Base-by-base conservation (phyloP, 2,329 filamentous ascomycete species). In the Tricladium varicosporioides region DNA sequence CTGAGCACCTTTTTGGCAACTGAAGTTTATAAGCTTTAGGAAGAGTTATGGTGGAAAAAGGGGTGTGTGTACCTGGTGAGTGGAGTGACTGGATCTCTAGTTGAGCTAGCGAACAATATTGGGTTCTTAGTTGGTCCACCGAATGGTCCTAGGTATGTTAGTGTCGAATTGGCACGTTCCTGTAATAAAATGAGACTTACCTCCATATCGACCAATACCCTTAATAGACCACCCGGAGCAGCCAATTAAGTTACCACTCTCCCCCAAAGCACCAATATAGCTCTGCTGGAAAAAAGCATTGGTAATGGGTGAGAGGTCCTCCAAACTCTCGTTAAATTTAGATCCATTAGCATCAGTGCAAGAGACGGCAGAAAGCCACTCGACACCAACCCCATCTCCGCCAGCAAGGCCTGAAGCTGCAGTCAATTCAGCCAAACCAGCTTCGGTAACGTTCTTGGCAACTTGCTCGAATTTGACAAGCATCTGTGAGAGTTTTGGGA, bases 61-160 rank as follows among this genome's bases (percentile, higher is more conserved):
- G 36, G n/a, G 11, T 8, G 32, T 36, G 11, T n/a, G 9, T 27
- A 52, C 49, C 43, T 49, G 4, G 10, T 14, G 13, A 70, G 61
- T 1, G 69, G 68, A 19, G 67, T 54, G n/a, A 69, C 58, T 27
- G 69, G 70, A 54, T 71, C 69, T n/a, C 63, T 62, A 27, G 65
- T 64, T 22, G 69, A 69, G 27, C 63, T 63, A 31, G 70, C 54
- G 45, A 67, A 71, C 14, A 71, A 64, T 16, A 70, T 70, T 3
- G 68, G 69, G 32, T 66, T 62, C 32, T 61, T 67, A 5, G 67
- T 71, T 46, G 65, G 65, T 16, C 61, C 67, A 27, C 63, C 60
- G 32, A 68, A 70, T 0, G 67, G 65, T 1, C 46, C 53, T 27
- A 7, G 7, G 22, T 27, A 27, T 27, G 22, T 27, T 27, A 27